A percentile compares a stretch with the other conserved stretches of the same genome.
phyloP scores from a whole-genome alignment of 495 filamentous ascomycete species.

The Penicillium maclennaniae region DNA sequence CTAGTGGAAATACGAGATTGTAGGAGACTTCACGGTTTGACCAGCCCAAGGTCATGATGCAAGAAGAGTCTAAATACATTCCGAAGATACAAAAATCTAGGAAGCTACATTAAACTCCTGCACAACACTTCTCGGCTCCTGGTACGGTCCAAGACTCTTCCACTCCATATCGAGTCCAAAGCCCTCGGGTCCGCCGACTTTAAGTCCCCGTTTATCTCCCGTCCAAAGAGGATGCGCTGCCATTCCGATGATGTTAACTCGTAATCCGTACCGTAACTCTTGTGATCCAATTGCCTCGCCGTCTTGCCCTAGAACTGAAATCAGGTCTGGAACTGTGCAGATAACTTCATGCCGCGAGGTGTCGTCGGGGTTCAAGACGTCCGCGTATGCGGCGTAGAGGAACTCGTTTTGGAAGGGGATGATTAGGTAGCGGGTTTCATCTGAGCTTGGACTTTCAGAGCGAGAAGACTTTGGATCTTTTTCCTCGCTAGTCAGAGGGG shows the following conservation, averaged over 20 bases:
- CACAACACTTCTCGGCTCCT: constrained; percentile 21
- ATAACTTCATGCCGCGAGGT: constrained; percentile 22
- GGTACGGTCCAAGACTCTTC: constrained; percentile 21
- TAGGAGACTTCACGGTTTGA: constrained; percentile 19
- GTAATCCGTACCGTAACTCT: constrained; percentile 34
- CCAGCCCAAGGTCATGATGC: too few species aligned
- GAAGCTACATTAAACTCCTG: constrained; percentile 15
- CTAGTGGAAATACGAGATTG: constrained; percentile 46
- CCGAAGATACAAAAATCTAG: neutral
- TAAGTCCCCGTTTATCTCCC: constrained; percentile 24
- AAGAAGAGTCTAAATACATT: neutral
- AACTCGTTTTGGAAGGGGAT: constrained; percentile 66
- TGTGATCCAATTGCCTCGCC: constrained; percentile 31
- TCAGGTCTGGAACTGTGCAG: constrained; percentile 34
- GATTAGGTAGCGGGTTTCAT: constrained; percentile 33
- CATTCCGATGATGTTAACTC: constrained; percentile 35
- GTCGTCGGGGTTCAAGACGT: constrained; percentile 6
- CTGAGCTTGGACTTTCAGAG: neutral
- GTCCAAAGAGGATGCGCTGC: constrained; percentile 35
- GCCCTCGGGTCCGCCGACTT: constrained; percentile 33
- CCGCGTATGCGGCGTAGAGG: constrained; percentile 45
- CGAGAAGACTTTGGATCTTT: neutral
- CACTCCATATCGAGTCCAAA: constrained; percentile 26
- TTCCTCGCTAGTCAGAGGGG: constrained; percentile 25
- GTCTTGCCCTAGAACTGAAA: constrained; percentile 29